Conservation (phyloP, 1,284 basidiomycete genomes). For the Sanghuangporus baumii region DNA sequence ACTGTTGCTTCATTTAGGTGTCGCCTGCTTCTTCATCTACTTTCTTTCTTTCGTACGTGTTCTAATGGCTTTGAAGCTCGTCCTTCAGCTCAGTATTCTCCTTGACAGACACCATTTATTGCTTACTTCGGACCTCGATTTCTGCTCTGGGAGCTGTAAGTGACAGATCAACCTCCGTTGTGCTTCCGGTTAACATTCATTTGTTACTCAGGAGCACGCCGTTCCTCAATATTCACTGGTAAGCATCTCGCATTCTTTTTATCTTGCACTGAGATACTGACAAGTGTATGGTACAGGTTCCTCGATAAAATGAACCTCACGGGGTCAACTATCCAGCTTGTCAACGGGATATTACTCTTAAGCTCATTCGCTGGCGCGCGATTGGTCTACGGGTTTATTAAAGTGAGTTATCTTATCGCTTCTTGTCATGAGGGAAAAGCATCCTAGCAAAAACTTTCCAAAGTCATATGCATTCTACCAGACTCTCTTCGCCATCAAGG, state of each 20-base stretch:
- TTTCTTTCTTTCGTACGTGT: slow-evolving; percentile 52
- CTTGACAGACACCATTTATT: slow-evolving; percentile 59
- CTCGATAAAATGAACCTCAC: slow-evolving; percentile 69
- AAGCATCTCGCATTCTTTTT: slow-evolving; percentile 8
- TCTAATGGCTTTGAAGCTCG: background rate
- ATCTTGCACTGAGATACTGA: background rate
- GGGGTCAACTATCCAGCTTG: slow-evolving; percentile 55
- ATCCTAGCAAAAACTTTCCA: background rate
- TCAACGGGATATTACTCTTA: slow-evolving; percentile 64
- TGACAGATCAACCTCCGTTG: slow-evolving; percentile 16
- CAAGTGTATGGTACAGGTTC: slow-evolving; percentile 40
- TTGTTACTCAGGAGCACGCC: slow-evolving; percentile 54
- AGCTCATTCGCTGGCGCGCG: slow-evolving; percentile 56
- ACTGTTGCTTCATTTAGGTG: slow-evolving; percentile 30
- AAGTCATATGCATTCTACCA: slow-evolving; percentile 60
- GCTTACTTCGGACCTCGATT: slow-evolving; percentile 67
- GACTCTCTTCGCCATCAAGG: slow-evolving; percentile 44
- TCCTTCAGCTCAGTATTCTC: slow-evolving; percentile 12
- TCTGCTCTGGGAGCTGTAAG: slow-evolving; percentile 70
- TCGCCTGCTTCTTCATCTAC: slow-evolving; percentile 56
- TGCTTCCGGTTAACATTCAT: slow-evolving; percentile 11
- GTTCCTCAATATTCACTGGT: slow-evolving; percentile 77
- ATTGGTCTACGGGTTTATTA: slow-evolving; percentile 57
- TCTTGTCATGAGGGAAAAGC: slow-evolving; percentile 22
- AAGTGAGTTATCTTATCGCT: slow-evolving; percentile 33